phyloP scores from a whole-genome alignment of 2,329 filamentous ascomycete species.

The Monosporascus sp. region DNA sequence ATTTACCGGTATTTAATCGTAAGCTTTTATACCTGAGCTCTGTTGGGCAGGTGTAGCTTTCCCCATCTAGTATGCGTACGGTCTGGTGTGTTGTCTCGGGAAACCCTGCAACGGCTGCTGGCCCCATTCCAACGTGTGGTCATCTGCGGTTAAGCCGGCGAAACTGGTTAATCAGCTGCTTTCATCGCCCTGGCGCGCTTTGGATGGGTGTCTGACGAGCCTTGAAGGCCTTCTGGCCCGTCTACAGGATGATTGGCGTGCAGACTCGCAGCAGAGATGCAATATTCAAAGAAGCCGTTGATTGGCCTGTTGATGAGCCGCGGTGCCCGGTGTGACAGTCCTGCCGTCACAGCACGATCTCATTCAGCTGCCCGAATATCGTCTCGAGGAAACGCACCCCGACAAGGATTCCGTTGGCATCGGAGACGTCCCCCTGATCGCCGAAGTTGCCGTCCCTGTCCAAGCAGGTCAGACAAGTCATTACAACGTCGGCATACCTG shows the following conservation, averaged over 20 bases:
- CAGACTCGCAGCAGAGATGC: no score
- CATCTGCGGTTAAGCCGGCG: background rate
- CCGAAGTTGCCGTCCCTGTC: conserved; percentile 26
- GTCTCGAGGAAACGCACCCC: conserved; percentile 26
- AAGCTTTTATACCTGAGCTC: no score
- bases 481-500: conserved; percentile 25
- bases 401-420: conserved; percentile 25
- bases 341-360: no score
- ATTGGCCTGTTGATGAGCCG: no score
- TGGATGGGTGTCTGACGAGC: no score
- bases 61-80: background rate
- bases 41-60: no score
- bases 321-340: no score
- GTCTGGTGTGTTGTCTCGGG: background rate
- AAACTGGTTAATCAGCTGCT: background rate
- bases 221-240: no score
- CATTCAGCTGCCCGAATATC: conserved; percentile 6
- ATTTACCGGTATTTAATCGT: no score
- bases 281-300: no score
- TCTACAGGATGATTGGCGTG: no score
- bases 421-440: conserved; percentile 21
- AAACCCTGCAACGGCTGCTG: background rate
- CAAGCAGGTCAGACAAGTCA: conserved; percentile 31
- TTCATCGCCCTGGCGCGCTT: background rate
- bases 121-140: background rate